Conservation (phyloP, 2,329 filamentous ascomycete species). For the Arthrinium puccinioides region DNA sequence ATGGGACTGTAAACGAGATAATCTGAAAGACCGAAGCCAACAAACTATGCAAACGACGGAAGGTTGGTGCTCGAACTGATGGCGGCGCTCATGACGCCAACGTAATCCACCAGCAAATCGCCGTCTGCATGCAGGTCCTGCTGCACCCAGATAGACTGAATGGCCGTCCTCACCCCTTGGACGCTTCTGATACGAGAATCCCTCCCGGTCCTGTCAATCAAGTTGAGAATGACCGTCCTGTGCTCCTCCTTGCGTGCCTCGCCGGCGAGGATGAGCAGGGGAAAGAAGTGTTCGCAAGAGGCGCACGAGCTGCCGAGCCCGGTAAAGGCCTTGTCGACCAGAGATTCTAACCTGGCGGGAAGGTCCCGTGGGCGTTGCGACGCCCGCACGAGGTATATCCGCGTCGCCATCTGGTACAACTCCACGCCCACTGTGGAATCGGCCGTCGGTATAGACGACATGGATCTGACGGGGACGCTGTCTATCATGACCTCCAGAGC, state of each 20-base stretch:
- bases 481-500: constrained; percentile 8
- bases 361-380: constrained; percentile 16
- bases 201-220: constrained; percentile 20
- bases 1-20: no score
- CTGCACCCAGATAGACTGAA: constrained; percentile 25
- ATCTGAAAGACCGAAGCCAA: not conserved
- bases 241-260: constrained; percentile 23
- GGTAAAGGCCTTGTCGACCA: constrained; percentile 12
- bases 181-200: constrained; percentile 13
- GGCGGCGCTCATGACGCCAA: constrained; percentile 13
- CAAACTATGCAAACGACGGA: constrained; percentile 15
- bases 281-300: constrained; percentile 25
- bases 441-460: not conserved
- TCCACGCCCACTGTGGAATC: constrained; percentile 4
- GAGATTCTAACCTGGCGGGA: constrained; percentile 9
- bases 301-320: not conserved
- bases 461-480: not conserved
- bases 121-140: constrained; percentile 23
- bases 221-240: constrained; percentile 13
- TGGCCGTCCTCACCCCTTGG: constrained; percentile 10
- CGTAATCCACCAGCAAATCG: constrained; percentile 22
- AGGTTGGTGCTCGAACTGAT: constrained; percentile 13
- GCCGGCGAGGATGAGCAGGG: constrained; percentile 25
- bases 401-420: constrained; percentile 12
- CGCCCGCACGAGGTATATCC: constrained; percentile 13